Base-by-base conservation (phyloP, 306 rosid species). In the Fragaria ananassa region DNA sequence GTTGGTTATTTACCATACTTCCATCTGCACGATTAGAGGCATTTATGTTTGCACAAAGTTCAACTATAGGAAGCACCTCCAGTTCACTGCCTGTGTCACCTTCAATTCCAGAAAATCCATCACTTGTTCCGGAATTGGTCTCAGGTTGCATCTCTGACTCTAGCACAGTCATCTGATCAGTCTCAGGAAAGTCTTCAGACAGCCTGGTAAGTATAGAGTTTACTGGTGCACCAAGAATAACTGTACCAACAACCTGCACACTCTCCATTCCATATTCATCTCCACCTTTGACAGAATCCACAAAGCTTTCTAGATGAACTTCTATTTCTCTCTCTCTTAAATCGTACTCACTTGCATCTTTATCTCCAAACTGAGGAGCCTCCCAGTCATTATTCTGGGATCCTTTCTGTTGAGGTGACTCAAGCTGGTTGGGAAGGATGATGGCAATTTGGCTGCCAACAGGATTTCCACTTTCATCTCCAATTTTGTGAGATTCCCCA, bases 211-310 rank as follows among this genome's bases (percentile, higher is more conserved):
- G 10, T 1, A 25, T 12, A 46, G 13, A 14, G 25, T 73, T 51
- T 14, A 25, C 63, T 3, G 2, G 54, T 31, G 31, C 54, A 72
- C 73, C 50, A 31, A 47, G 54, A 53, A 53, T 72, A 81, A 80
- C 70, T 63, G 44, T 82, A 71, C 73, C 68, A 19, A 65, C 27
- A 29, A 34, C 77, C 39, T 72, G 80, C 42, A n/a, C 51, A 51
- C 76, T 71, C 70, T 75, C 74, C 73, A 83, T 68, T 72, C 13
- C 79, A 51, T 68, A 75, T 51, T 54, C 68, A 63, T 31, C 58
- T 69, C 50, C 86, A 60, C 64, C 34, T 54, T 56, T 72, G 37
- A 61, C 25, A 19, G 76, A 79, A 44, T 3, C 51, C 37, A 35
- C 72, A 11, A 14, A 6, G 4, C 46, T 85, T 53, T 74, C 42